These are phyloP conservation scores for Arthroderma sp. DNA, from an alignment of 2,329 filamentous ascomycete species.

Conservation along the genomic window DNA sequence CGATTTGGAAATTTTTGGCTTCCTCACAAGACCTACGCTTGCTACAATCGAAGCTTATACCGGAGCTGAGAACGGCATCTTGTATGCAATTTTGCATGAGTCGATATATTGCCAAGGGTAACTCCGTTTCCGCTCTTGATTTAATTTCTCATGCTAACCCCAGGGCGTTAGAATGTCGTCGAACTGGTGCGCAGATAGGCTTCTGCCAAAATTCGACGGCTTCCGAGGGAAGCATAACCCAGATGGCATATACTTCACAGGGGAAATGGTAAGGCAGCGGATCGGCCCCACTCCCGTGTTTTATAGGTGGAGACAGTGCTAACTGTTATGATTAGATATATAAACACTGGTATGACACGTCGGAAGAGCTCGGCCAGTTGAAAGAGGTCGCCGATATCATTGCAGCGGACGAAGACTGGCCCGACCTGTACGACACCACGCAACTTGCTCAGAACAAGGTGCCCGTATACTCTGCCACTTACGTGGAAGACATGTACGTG, in stretches of 20 bases:
- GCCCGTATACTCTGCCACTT: constrained; percentile 74
- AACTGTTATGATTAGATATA: constrained; percentile 41
- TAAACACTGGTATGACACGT: constrained; percentile 70
- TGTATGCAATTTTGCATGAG: constrained; percentile 83
- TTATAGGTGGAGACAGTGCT: too few relatives aligned
- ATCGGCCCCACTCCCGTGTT: too few relatives aligned
- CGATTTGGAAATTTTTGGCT: constrained; percentile 65
- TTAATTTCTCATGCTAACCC: background rate
- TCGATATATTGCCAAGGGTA: constrained; percentile 67
- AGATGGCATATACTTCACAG: constrained; percentile 62
- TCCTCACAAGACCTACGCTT: constrained; percentile 60
- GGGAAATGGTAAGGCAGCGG: constrained; percentile 56
- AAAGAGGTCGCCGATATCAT: constrained; percentile 57
- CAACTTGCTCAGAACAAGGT: constrained; percentile 66
- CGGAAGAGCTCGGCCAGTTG: constrained; percentile 59
- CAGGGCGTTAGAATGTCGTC: constrained; percentile 37
- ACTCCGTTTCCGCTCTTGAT: constrained; percentile 6
- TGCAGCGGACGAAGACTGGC: constrained; percentile 58
- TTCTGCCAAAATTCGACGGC: constrained; percentile 23
- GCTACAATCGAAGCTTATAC: constrained; percentile 53
- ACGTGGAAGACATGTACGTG: constrained; percentile 85
- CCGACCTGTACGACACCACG: constrained; percentile 58
- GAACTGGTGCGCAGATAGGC: constrained; percentile 57
- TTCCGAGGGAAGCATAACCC: constrained; percentile 35
- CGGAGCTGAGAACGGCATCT: constrained; percentile 60